phyloP scores from a whole-genome alignment of 345 rosid species.

The Syzygium grande region DNA sequence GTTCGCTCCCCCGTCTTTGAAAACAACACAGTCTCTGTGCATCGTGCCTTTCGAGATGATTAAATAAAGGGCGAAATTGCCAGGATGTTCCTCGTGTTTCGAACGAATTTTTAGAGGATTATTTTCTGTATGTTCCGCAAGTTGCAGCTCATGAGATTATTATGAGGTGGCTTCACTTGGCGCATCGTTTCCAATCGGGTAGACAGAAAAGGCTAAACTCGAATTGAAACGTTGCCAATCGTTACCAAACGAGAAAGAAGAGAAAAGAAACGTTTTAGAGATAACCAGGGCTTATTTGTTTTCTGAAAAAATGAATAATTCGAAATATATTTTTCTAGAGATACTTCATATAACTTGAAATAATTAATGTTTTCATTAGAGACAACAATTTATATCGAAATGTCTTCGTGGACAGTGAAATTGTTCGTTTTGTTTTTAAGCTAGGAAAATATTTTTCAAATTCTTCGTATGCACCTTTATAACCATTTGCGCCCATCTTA shows the following conservation, averaged over 20 bases:
- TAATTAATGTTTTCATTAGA: not conserved
- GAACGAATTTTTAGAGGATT: not conserved
- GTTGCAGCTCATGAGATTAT: not conserved
- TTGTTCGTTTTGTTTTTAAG: not conserved
- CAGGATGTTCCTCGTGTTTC: not conserved
- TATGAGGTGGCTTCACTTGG: not conserved
- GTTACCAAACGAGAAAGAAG: not conserved
- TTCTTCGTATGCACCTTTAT: fast-evolving
- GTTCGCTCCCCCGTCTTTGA: not conserved
- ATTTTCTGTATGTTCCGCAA: not conserved
- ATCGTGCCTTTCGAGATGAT: not conserved
- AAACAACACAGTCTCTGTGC: not conserved
- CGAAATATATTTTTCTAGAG: not conserved
- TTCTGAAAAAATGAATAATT: not conserved
- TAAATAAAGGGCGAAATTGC: not conserved
- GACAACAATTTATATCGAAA: not conserved
- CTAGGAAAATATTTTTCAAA: not conserved
- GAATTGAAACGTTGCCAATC: not conserved
- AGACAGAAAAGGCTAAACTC: not conserved
- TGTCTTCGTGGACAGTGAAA: not conserved
- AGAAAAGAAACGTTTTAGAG: not conserved
- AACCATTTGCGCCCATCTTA: too few relatives aligned
- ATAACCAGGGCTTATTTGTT: fast-evolving
- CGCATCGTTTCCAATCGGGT: not conserved
- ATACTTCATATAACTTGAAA: not conserved